Conservation (phyloP, 352 stramenopile genomes). For the Phytopythium sindhum region DNA sequence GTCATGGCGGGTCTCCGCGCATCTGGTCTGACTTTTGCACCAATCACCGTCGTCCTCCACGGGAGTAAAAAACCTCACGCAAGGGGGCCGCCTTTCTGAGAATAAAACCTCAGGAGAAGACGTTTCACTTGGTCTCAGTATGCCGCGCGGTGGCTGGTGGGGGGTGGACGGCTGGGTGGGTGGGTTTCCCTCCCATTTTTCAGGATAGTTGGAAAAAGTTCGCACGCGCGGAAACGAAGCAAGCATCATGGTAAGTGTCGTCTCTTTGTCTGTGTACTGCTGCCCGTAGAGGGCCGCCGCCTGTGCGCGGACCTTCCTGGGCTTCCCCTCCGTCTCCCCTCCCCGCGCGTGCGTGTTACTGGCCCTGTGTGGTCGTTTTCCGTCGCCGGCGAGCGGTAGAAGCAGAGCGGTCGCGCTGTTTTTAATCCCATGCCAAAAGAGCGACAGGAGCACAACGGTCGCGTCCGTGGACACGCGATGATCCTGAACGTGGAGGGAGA, state of each 20-base stretch:
- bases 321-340: background rate
- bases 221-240: conserved; percentile 9
- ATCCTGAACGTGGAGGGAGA: too few species aligned
- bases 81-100: background rate
- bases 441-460: background rate
- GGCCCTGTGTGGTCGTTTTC: background rate
- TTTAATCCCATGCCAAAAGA: background rate
- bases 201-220: conserved; percentile 41
- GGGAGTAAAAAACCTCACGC: conserved; percentile 34
- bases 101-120: conserved; percentile 3
- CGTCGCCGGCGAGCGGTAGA: background rate
- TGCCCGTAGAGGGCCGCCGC: background rate
- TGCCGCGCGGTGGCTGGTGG: conserved; percentile 26
- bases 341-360: background rate
- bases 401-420: background rate
- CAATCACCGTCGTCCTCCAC: conserved; percentile 11
- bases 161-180: conserved; percentile 20
- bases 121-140: conserved; percentile 27
- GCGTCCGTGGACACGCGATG: background rate
- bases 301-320: background rate
- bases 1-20: conserved; percentile 7
- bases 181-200: conserved; percentile 34
- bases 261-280: background rate
- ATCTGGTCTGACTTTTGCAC: conserved; percentile 10
- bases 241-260: conserved; percentile 7